Evolutionary conservation across 2,329 filamentous ascomycete species (phyloP), one percentile per base, ranked within the genome.

Genomic region (Fusarium drepaniforme): DNA sequence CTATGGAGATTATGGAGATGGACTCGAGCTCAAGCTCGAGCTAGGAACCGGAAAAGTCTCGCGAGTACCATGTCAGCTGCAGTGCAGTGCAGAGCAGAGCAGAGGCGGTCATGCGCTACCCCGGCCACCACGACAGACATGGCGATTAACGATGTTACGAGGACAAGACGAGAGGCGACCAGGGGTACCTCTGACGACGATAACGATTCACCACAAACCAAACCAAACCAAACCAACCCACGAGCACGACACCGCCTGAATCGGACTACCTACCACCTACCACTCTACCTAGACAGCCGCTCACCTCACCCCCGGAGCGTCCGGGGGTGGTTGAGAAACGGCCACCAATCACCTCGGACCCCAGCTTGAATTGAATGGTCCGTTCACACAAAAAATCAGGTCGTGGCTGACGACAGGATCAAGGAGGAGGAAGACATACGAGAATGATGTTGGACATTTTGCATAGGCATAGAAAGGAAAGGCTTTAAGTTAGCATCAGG

Each of bases 1-100:
- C 83, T 3, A 82, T 87, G 70, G 85, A 88, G 77, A 86, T 85
- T 69, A 88, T 89, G 85, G 87, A 89, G 73, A 82, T 88, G 65
- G 86, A 87, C 61, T 82, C 81, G 61, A 74, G 56, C 63, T 73
- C 71, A 57, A 76, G 70, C 64, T 82, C 74, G 72, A 80, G 69
- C 66, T 67, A 44, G 37, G 11, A 53, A 30, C 46, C 23, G 44
- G 49, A 53, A 53, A 59, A 57, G 49, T 62, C 42, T 49, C 59
- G 66, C 61, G 61, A 71, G 51, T 60, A 70, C 58, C 60, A 68
- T 61, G 73, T 71, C 71, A 71, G 71, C 66, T 33, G 30, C 30
- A 33, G 30, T 28, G 25, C 25, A 28, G 25, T 66, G 60, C 66
- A 64, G 75, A 58, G 25, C 66, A 64, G 75, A 58, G 25, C 49